A percentile compares a stretch with the other conserved stretches of the same genome.
phyloP scores from a whole-genome alignment of 179 eudicot genomes.

The Silene noctiflora region DNA sequence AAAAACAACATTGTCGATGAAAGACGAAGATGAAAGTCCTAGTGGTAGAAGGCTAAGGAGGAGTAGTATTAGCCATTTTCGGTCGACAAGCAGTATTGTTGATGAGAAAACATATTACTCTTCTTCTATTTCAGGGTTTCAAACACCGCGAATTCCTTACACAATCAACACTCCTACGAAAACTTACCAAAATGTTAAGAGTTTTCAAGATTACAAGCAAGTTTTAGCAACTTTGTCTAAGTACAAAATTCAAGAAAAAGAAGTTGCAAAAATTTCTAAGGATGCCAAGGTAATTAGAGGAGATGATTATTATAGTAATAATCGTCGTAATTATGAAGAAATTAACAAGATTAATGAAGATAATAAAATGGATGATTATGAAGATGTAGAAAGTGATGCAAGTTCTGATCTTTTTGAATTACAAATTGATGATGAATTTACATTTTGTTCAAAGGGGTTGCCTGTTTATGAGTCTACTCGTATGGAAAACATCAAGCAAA shows the following conservation, averaged over 20 bases:
- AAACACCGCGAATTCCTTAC: constrained; percentile 49
- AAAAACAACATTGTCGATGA: constrained; percentile 42
- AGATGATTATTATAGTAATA: neutral
- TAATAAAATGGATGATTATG: constrained; percentile 24
- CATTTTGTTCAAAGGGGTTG: constrained; percentile 63
- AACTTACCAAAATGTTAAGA: constrained; percentile 37
- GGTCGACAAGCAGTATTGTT: constrained; percentile 18
- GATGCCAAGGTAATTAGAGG: constrained; percentile 8
- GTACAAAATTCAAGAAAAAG: constrained; percentile 22
- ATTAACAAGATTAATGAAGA: constrained; percentile 29
- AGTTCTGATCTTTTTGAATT: constrained; percentile 94
- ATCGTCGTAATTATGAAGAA: constrained; percentile 9
- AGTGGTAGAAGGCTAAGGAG: constrained; percentile 53
- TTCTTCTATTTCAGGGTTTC: constrained; percentile 48
- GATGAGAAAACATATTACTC: constrained; percentile 42
- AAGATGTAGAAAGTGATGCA: constrained; percentile 77
- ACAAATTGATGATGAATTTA: constrained; percentile 43
- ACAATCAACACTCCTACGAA: constrained; percentile 44
- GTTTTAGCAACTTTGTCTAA: constrained; percentile 29
- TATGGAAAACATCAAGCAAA: constrained; percentile 61
- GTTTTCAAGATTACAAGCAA: constrained; percentile 35
- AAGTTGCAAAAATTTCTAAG: neutral
- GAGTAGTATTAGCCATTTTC: constrained; percentile 69
- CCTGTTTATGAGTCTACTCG: constrained; percentile 87
- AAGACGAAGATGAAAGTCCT: constrained; percentile 62